phyloP scores from a whole-genome alignment of 768 basidiomycete genomes.

The Mycena sanguinolenta region DNA sequence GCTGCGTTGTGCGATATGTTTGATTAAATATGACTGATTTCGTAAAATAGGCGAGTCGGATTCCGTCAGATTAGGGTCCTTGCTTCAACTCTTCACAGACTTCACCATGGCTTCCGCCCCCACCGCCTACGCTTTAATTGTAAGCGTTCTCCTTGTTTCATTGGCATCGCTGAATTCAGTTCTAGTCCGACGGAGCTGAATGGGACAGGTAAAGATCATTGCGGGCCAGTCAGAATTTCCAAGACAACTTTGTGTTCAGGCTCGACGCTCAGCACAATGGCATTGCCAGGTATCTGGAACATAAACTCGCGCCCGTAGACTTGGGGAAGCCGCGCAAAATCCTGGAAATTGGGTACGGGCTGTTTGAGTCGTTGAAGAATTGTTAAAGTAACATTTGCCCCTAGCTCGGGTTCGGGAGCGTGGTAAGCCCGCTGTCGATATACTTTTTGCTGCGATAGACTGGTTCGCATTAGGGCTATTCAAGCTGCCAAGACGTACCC shows the following conservation, averaged over 20 bases:
- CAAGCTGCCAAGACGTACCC: conserved; percentile 24
- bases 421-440: neutral
- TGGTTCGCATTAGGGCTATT: conserved; percentile 12
- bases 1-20: too few species aligned
- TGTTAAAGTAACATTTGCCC: neutral
- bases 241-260: neutral
- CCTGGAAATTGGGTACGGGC: conserved; percentile 26
- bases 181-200: conserved; percentile 6
- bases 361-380: neutral
- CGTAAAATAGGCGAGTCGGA: too few species aligned
- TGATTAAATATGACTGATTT: too few species aligned
- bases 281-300: conserved; percentile 16
- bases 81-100: too few species aligned
- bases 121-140: conserved; percentile 9
- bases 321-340: conserved; percentile 22
- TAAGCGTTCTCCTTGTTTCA: neutral
- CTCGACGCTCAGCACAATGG: conserved; percentile 30
- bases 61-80: too few species aligned
- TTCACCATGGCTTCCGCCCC: conserved; percentile 4
- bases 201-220: conserved; percentile 3
- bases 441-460: neutral
- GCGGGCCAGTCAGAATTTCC: too few species aligned
- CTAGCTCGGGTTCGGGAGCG: conserved; percentile 11
- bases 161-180: neutral
- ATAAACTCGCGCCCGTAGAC: conserved; percentile 20